A percentile compares a stretch with the other conserved stretches of the same genome.
Conservation (phyloP, 495 filamentous ascomycete species). For the Astrothelium macrocarpum region DNA sequence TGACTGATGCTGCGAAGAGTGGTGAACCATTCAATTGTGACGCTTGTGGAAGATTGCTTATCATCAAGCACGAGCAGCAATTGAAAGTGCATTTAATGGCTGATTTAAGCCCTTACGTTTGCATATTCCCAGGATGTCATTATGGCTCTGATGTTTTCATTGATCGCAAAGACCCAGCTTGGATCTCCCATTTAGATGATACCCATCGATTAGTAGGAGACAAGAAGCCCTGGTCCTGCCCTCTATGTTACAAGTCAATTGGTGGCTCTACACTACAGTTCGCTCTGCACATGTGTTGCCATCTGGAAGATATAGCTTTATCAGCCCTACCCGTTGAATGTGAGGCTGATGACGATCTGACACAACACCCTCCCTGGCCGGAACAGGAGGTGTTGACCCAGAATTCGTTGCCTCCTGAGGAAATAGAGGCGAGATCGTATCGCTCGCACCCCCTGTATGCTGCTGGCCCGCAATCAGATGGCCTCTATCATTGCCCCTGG, state of each 20-base stretch:
- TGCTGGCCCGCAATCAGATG: constrained; percentile 56
- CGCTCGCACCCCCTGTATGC: constrained; percentile 64
- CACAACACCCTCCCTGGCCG: too few relatives aligned
- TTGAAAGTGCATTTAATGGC: constrained; percentile 23
- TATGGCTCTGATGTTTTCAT: constrained; percentile 9
- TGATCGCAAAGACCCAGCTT: not conserved
- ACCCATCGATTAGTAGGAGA: not conserved
- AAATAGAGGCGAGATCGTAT: not conserved
- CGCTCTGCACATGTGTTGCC: constrained; percentile 18
- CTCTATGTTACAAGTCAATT: not conserved
- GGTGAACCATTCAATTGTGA: constrained; percentile 1
- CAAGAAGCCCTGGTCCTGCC: not conserved
- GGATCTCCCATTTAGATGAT: not conserved
- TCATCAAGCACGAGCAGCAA: constrained; percentile 10
- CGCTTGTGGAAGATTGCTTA: not conserved
- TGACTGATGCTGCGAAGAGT: not conserved
- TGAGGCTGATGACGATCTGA: not conserved
- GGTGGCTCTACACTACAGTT: constrained; percentile 8
- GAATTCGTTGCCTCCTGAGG: too few relatives aligned
- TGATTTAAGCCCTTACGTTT: constrained; percentile 31
- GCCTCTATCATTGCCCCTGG: constrained; percentile 85
- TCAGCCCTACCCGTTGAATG: constrained; percentile 16
- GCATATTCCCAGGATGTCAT: constrained; percentile 26
- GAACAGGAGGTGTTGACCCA: too few relatives aligned
- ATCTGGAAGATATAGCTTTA: constrained; percentile 27